phyloP scores from a whole-genome alignment of 2,329 filamentous ascomycete genomes.

The Fusarium burgessii region DNA sequence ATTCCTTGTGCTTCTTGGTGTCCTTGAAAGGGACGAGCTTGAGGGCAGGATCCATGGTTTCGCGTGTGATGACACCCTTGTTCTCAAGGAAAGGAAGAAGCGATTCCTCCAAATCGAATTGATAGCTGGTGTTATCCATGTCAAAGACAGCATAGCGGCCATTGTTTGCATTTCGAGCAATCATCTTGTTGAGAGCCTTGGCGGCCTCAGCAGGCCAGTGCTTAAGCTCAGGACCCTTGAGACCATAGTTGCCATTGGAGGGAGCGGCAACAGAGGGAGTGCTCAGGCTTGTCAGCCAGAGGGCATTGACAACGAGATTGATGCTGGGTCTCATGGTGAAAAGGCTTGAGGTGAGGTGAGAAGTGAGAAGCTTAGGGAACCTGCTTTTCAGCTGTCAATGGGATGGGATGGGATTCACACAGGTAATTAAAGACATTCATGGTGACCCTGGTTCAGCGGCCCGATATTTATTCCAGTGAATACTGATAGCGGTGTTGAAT shows the following conservation, averaged over 20 bases:
- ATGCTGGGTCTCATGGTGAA: slow-evolving; percentile 29
- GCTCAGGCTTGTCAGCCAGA: slow-evolving; percentile 31
- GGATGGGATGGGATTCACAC: not conserved
- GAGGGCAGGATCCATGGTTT: slow-evolving; percentile 55
- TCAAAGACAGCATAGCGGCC: slow-evolving; percentile 57
- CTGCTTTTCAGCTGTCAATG: not conserved
- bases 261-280: slow-evolving; percentile 26
- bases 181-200: slow-evolving; percentile 53
- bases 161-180: slow-evolving; percentile 53
- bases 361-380: not conserved
- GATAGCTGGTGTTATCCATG: slow-evolving; percentile 61
- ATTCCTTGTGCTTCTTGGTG: slow-evolving; percentile 53
- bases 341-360: not conserved
- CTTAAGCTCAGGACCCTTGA: slow-evolving; percentile 41
- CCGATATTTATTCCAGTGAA: slow-evolving; percentile 29
- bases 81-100: slow-evolving; percentile 58
- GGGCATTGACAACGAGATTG: slow-evolving; percentile 20
- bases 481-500: not conserved
- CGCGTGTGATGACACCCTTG: slow-evolving; percentile 55
- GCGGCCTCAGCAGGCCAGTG: slow-evolving; percentile 56
- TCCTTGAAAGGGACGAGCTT: slow-evolving; percentile 59
- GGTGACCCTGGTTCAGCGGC: slow-evolving; percentile 1
- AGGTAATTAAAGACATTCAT: slow-evolving; percentile 15
- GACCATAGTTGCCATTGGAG: slow-evolving; percentile 7
- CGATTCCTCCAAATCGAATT: slow-evolving; percentile 58